phyloP scores from a whole-genome alignment of 179 eudicot genomes.

The Monotropa hypopitys region DNA sequence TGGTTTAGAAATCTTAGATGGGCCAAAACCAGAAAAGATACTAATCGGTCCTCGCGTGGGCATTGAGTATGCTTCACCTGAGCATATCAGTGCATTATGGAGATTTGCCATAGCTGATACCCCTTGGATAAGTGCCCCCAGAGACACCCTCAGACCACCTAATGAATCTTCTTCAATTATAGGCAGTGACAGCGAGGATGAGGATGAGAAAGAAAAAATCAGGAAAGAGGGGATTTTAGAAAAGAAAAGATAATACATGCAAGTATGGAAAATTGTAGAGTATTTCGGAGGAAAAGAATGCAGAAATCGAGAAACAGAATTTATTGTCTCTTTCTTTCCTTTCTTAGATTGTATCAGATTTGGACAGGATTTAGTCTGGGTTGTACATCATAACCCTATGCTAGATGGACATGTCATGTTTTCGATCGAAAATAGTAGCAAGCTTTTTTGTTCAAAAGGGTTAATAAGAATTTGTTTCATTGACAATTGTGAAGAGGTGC shows the following conservation, averaged over 20 bases:
- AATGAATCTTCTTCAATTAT: not conserved
- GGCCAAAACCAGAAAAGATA: conserved; percentile 72
- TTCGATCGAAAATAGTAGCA: too few species aligned
- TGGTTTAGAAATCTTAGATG: conserved; percentile 80
- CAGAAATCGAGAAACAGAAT: not conserved
- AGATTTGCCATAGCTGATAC: conserved; percentile 76
- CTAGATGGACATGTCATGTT: too few species aligned
- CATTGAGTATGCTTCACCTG: conserved; percentile 69
- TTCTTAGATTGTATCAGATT: not conserved
- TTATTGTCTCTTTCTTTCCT: not conserved
- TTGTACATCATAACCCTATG: not conserved
- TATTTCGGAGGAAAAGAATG: not conserved
- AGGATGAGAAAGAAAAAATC: not conserved
- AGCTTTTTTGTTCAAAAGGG: too few species aligned
- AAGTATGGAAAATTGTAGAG: not conserved
- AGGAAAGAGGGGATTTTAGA: not conserved
- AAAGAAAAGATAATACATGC: not conserved
- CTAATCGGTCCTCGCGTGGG: conserved; percentile 92
- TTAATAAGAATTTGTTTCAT: too few species aligned
- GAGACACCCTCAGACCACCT: conserved; percentile 50
- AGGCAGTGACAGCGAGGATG: not conserved
- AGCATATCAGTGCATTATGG: conserved; percentile 77
- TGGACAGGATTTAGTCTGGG: not conserved
- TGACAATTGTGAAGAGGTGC: too few species aligned
- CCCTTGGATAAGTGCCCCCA: conserved; percentile 90